A percentile compares a stretch with the other conserved stretches of the same genome.
phyloP scores from a whole-genome alignment of 495 filamentous ascomycete species.

The Penicillium soppii region DNA sequence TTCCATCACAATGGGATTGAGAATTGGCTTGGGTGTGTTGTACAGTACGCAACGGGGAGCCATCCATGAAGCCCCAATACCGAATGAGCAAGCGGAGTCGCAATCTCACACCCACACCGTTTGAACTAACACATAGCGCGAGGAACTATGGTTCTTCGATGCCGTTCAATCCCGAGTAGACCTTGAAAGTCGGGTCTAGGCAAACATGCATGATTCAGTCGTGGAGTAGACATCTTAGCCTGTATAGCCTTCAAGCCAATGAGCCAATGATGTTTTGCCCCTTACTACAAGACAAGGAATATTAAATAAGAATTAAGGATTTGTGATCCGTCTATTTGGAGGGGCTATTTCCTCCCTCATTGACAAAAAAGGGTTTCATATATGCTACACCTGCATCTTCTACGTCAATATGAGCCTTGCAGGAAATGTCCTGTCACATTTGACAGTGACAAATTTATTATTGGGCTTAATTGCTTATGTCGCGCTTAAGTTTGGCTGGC shows the following conservation, averaged over 20 bases:
- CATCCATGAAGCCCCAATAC: neutral
- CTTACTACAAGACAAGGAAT: slow-evolving; percentile 11
- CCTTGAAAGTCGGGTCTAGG: slow-evolving; percentile 6
- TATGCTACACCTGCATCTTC: slow-evolving; percentile 2
- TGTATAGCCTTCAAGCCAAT: slow-evolving; percentile 11
- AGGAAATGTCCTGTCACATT: slow-evolving; percentile 26
- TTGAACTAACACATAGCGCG: neutral
- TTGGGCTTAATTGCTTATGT: slow-evolving; percentile 28
- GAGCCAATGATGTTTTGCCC: neutral
- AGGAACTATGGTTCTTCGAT: no score
- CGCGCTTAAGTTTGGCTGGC: slow-evolving; percentile 26
- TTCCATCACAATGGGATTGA: neutral
- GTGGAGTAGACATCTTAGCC: neutral
- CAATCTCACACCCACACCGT: neutral
- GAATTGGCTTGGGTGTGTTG: neutral
- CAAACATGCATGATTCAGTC: neutral
- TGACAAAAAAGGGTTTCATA: neutral
- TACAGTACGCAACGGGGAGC: neutral
- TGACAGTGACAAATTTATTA: slow-evolving; percentile 31
- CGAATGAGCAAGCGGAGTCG: neutral
- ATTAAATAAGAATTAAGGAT: neutral
- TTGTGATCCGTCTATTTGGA: neutral
- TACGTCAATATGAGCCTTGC: slow-evolving; percentile 29
- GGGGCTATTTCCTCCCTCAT: neutral
- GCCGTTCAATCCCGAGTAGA: neutral